Conservation (phyloP, 2,329 filamentous ascomycete species). For the Aspergillus pseudonomiae region DNA sequence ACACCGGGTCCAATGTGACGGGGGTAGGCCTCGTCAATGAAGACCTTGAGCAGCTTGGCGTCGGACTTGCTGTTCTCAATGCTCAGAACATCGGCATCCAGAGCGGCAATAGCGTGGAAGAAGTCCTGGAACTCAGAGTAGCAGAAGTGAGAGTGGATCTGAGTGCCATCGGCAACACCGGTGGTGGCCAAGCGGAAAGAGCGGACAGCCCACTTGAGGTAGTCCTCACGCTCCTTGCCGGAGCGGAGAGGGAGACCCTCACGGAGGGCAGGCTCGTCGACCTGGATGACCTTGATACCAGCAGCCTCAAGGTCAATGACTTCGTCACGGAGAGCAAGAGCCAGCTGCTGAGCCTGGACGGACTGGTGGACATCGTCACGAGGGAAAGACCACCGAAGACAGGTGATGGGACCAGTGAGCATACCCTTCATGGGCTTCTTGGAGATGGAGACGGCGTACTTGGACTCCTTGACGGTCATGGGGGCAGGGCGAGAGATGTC, state of each 20-base stretch:
- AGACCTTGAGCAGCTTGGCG: conserved; percentile 98
- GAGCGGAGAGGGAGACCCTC: conserved; percentile 97
- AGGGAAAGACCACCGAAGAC: conserved; percentile 98
- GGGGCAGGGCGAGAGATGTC: conserved; percentile 95
- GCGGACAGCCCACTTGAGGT: conserved; percentile 96
- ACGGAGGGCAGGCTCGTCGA: conserved; percentile 98
- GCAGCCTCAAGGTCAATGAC: conserved; percentile 97
- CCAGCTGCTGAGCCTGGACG: conserved; percentile 97
- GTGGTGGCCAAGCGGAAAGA: conserved; percentile 95
- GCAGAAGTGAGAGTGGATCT: conserved; percentile 99
- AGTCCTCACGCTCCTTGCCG: conserved; percentile 92
- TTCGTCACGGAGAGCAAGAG: conserved; percentile 96
- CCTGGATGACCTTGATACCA: conserved; percentile 96
- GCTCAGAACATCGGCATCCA: conserved; percentile 96
- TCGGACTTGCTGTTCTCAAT: conserved; percentile 99
- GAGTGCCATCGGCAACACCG: conserved; percentile 90
- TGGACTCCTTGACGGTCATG: conserved; percentile 99
- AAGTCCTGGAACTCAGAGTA: conserved; percentile 99
- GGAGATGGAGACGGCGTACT: conserved; percentile 94
- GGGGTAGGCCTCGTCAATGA: conserved; percentile 95
- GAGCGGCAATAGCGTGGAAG: conserved; percentile 98
- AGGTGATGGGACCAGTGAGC: conserved; percentile 98
- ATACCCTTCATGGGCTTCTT: conserved; percentile 99
- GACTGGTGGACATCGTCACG: conserved; percentile 99
- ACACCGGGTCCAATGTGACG: conserved; percentile 99